Conservation (phyloP, 768 basidiomycete species). For the Xerocomellus chrysenteron region DNA sequence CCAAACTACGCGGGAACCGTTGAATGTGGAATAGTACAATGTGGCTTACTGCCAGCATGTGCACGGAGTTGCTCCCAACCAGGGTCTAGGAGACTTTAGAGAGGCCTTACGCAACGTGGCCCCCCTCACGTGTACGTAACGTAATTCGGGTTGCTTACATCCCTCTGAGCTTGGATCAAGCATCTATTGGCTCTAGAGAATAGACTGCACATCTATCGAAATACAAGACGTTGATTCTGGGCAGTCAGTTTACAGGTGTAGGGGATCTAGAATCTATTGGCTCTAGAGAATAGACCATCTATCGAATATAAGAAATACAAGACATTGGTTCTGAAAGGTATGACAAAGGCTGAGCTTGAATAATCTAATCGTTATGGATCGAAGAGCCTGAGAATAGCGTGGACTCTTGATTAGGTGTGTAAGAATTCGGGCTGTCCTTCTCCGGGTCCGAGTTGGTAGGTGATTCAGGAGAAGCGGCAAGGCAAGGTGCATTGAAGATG, state of each 20-base stretch:
- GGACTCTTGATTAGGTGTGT: neutral
- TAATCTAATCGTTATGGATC: neutral
- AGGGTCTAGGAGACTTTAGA: slow-evolving; percentile 10
- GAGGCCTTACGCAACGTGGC: neutral
- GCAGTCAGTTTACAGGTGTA: no score
- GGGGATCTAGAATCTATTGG: no score
- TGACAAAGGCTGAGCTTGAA: neutral
- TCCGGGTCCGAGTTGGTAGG: slow-evolving; percentile 10
- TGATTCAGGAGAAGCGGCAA: slow-evolving; percentile 22
- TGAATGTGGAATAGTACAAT: slow-evolving; percentile 10
- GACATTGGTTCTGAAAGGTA: neutral
- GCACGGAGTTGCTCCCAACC: neutral
- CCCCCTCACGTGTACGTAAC: slow-evolving; percentile 9
- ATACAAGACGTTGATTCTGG: neutral
- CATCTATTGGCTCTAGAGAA: neutral
- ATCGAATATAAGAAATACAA: neutral
- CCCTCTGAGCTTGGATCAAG: no score
- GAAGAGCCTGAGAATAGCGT: neutral
- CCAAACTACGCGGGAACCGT: slow-evolving; percentile 1
- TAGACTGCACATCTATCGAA: neutral
- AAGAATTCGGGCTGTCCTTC: neutral
- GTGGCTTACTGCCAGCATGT: slow-evolving; percentile 19
- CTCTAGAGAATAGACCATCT: neutral
- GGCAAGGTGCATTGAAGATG: slow-evolving; percentile 48
- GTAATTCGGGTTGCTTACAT: neutral